Conservation (phyloP, 2,329 filamentous ascomycete species). For the Stagonosporopsis rhizophila region DNA sequence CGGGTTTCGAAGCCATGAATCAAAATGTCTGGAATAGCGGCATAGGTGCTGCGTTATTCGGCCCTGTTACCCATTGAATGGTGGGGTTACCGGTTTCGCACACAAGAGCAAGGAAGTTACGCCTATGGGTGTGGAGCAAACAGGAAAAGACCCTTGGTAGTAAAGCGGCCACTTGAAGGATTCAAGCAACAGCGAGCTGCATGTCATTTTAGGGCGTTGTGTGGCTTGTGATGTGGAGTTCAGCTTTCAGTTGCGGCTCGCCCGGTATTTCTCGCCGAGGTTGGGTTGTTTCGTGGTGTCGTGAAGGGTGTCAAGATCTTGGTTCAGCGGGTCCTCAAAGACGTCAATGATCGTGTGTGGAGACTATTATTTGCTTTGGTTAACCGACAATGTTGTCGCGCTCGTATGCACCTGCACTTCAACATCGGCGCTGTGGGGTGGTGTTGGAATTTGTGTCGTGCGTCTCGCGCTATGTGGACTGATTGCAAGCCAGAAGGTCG, state of each 20-base stretch:
- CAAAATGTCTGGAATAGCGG: neutral
- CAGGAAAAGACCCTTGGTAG: slow-evolving; percentile 26
- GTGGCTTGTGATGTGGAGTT: slow-evolving; percentile 26
- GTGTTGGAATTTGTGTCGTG: slow-evolving; percentile 9
- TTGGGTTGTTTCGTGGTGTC: slow-evolving; percentile 13
- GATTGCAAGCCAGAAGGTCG: neutral
- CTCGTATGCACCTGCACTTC: slow-evolving; percentile 5
- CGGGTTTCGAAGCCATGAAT: neutral
- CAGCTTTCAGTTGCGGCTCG: slow-evolving; percentile 22
- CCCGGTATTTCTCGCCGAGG: slow-evolving; percentile 26
- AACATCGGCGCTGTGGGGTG: slow-evolving; percentile 13
- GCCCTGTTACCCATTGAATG: slow-evolving; percentile 3
- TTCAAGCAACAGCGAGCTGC: slow-evolving; percentile 28
- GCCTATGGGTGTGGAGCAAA: slow-evolving; percentile 26
- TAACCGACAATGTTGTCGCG: neutral
- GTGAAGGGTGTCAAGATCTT: slow-evolving; percentile 1
- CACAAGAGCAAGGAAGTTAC: slow-evolving; percentile 16
- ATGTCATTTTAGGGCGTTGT: slow-evolving; percentile 32
- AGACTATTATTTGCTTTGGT: neutral
- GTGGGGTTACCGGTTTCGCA: slow-evolving; percentile 25
- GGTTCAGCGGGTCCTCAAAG: slow-evolving; percentile 12
- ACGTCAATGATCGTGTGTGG: slow-evolving; percentile 6
- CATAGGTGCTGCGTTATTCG: slow-evolving; percentile 1
- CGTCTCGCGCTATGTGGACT: slow-evolving; percentile 14
- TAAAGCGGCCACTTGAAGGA: slow-evolving; percentile 8